Conservation (phyloP, 2,329 filamentous ascomycete genomes). For the Coniella vitis region DNA sequence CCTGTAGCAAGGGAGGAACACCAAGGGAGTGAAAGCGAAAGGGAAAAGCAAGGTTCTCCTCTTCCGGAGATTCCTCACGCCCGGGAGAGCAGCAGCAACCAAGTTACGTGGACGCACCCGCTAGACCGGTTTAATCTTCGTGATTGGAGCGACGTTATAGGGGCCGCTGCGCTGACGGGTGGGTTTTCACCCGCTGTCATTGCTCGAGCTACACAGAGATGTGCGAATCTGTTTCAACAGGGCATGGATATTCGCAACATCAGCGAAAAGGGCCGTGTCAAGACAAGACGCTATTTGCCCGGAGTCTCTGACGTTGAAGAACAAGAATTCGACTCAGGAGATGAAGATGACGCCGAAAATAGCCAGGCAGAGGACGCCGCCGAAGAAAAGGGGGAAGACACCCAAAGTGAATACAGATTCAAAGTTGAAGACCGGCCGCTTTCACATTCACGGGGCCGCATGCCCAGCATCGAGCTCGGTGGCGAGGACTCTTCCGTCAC, state of each 20-base stretch:
- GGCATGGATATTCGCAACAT: constrained; percentile 59
- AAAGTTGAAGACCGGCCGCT: neutral
- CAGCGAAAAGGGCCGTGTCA: constrained; percentile 21
- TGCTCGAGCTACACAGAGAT: constrained; percentile 64
- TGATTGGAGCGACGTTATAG: constrained; percentile 83
- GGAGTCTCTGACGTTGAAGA: constrained; percentile 17
- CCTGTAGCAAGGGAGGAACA: too few species aligned
- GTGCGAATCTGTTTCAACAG: constrained; percentile 67
- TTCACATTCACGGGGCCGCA: constrained; percentile 8
- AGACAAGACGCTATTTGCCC: constrained; percentile 23
- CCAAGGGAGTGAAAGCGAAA: too few species aligned
- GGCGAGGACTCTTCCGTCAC: neutral
- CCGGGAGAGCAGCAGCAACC: too few species aligned
- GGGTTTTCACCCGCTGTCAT: constrained; percentile 63
- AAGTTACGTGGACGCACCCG: too few species aligned
- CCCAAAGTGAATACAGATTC: too few species aligned
- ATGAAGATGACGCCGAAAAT: neutral
- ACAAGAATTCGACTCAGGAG: neutral
- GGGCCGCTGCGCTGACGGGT: constrained; percentile 61
- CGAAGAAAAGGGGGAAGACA: too few species aligned
- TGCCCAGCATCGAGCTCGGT: constrained; percentile 14
- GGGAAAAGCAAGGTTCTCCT: too few species aligned
- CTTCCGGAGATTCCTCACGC: too few species aligned
- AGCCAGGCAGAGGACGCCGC: too few species aligned
- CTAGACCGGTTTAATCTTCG: constrained; percentile 39